These are phyloP conservation scores for Triticum dicoccoides DNA, from an alignment of 176 grass and related monocot genomes.

Conservation along the genomic window DNA sequence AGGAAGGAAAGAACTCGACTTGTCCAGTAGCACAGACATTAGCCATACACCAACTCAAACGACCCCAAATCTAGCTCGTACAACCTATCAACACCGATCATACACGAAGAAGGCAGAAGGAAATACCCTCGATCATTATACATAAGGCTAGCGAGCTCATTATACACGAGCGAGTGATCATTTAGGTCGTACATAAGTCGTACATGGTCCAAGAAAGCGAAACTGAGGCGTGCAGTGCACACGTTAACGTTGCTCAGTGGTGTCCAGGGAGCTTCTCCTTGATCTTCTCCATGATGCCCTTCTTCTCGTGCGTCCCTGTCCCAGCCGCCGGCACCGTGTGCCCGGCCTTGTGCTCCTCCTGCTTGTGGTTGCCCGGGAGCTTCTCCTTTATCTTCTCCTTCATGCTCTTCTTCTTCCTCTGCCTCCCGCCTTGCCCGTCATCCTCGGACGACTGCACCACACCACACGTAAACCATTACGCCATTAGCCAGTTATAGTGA, in stretches of 20 bases:
- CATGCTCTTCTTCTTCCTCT: conserved; percentile 85
- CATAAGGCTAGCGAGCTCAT: not conserved
- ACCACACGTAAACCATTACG: not conserved
- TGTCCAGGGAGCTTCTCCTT: conserved; percentile 82
- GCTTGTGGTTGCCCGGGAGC: conserved; percentile 53
- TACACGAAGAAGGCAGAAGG: no score
- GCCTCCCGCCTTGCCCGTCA: conserved; percentile 50
- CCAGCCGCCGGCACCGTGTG: not conserved
- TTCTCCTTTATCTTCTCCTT: conserved; percentile 91
- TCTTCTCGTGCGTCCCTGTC: conserved; percentile 62
- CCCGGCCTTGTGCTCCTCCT: conserved; percentile 25
- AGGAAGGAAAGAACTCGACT: no score
- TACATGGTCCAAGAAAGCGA: not conserved
- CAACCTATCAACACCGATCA: not conserved
- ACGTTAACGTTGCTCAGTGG: conserved; percentile 17
- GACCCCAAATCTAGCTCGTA: not conserved
- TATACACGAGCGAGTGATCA: not conserved
- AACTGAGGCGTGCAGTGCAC: not conserved
- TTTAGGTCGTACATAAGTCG: not conserved
- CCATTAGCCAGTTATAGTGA: not conserved
- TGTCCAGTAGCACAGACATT: not conserved
- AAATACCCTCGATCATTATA: no score
- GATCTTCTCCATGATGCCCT: conserved; percentile 81
- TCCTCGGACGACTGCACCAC: conserved; percentile 55
- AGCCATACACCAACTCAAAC: not conserved